A percentile compares a stretch with the other conserved stretches of the same genome.
These are phyloP conservation scores for Neoarthrinium moseri DNA, from an alignment of 2,329 filamentous ascomycete species.

Conservation along the genomic window DNA sequence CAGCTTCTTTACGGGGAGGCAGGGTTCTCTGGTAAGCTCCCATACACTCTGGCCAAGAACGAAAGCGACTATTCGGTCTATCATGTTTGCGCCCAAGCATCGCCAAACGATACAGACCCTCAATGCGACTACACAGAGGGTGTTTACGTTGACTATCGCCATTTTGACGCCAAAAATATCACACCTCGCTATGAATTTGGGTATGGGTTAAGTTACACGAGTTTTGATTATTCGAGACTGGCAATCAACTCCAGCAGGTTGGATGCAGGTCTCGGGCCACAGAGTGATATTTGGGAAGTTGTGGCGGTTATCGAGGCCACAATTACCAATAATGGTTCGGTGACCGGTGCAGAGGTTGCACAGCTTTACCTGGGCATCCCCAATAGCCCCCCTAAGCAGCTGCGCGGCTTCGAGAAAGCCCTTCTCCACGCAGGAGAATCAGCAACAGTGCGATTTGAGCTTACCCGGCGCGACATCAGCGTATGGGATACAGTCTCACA, in stretches of 20 bases:
- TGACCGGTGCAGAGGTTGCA: conserved; percentile 50
- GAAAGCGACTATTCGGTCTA: conserved; percentile 52
- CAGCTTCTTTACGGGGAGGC: conserved; percentile 58
- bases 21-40: conserved; percentile 54
- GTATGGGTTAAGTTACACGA: conserved; percentile 55
- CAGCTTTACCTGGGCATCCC: conserved; percentile 65
- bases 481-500: conserved; percentile 61
- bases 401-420: conserved; percentile 64
- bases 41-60: conserved; percentile 59
- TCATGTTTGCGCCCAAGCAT: conserved; percentile 41
- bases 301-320: conserved; percentile 57
- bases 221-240: conserved; percentile 47
- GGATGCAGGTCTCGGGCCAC: conserved; percentile 42
- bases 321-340: conserved; percentile 61
- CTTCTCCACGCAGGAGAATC: conserved; percentile 46
- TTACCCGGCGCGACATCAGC: conserved; percentile 62
- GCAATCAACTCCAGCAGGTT: conserved; percentile 23
- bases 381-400: conserved; percentile 53
- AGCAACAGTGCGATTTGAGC: conserved; percentile 47
- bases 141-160: conserved; percentile 53
- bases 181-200: conserved; percentile 54
- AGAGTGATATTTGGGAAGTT: conserved; percentile 60
- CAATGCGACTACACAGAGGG: conserved; percentile 62
- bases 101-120: conserved; percentile 43
- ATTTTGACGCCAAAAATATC: conserved; percentile 46